A percentile compares a stretch with the other conserved stretches of the same genome.
These are phyloP conservation scores for Sarocladiaceae sp. DNA, from an alignment of 2,329 filamentous ascomycete species.

Conservation along the genomic window DNA sequence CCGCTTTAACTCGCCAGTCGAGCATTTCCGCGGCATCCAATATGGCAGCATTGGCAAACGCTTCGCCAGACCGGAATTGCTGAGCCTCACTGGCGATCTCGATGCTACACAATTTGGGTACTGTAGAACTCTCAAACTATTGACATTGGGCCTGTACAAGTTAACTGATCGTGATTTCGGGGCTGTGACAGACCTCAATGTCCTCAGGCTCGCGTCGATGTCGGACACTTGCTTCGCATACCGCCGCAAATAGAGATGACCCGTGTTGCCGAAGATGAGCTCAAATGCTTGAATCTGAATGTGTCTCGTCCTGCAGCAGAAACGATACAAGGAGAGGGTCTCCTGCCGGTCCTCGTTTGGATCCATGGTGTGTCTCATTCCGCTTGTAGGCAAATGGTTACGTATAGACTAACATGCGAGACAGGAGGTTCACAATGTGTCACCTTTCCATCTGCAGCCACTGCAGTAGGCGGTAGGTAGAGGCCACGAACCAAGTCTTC, in stretches of 20 bases:
- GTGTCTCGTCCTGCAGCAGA: slow-evolving; percentile 24
- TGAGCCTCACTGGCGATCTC: slow-evolving; percentile 11
- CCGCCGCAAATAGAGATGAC: slow-evolving; percentile 23
- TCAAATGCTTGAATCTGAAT: slow-evolving; percentile 38
- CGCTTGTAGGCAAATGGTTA: fast-evolving
- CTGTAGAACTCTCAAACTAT: neutral
- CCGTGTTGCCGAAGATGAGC: slow-evolving; percentile 33
- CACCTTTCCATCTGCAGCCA: slow-evolving; percentile 37
- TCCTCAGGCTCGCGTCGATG: slow-evolving; percentile 35
- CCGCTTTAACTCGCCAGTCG: slow-evolving; percentile 7
- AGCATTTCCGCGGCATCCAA: slow-evolving; percentile 13
- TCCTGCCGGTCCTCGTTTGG: slow-evolving; percentile 38
- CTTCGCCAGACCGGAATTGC: slow-evolving; percentile 9
- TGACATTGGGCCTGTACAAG: neutral
- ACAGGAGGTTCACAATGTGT: slow-evolving; percentile 37
- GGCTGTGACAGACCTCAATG: slow-evolving; percentile 31
- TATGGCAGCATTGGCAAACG: slow-evolving; percentile 9
- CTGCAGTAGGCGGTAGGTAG: slow-evolving; percentile 34
- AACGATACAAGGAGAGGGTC: neutral
- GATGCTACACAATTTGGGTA: slow-evolving; percentile 4
- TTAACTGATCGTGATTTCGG: neutral
- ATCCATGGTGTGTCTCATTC: slow-evolving; percentile 31
- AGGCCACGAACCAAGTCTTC: neutral
- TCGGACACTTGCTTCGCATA: slow-evolving; percentile 38
- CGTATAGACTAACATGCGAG: neutral